Evolutionary conservation across 352 stramenopile species (phyloP), one percentile per base, ranked within the genome.

Genomic region (Phytophthora podocarpi): DNA sequence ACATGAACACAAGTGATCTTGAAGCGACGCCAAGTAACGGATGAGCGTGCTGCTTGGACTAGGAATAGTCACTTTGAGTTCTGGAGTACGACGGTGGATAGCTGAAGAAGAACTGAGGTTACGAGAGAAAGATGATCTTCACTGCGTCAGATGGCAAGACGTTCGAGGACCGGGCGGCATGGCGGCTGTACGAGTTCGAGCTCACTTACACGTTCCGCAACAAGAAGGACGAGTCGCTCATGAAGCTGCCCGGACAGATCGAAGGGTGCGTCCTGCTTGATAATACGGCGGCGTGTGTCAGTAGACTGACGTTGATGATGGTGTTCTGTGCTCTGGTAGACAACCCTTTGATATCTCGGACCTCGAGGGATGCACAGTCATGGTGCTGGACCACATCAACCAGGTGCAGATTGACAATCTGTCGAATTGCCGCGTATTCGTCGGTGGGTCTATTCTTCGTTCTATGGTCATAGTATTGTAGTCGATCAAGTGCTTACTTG

Each of bases 321-420:
- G 4, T 26, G 15, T 13, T 24, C 36, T 35, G 12, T 28, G 26
- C 20, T 53, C n/a, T 40, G 16, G 16, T 46, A 90, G 80, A 31
- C 89, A 97, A 70, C 81, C 90, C 20, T 97, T 98, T 51, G 87
- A 96, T 26, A 70, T 98, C 4, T 85, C 78, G 31, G 87, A 97
- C 47, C 76, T 96, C 37, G 61, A 82, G 5, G 68, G 88, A 30
- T 97, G 89, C 71, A 74, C 89, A 35, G 82, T 98, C 43, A 60
- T 88, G 48, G 53, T 98, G 13, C 49, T 97, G 23, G 92, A 98
- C 57, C 77, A 96, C 50, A 87, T 77, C 52, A 91, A 97, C 62
- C 86, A 96, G 69, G 89, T 97, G 37, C 87, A 97, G 59, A 81
- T 97, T n/a, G 90, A 98, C 76, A 90, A 94, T 61, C 54, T 96